These are phyloP conservation scores for Moringa oleifera DNA, from an alignment of 345 rosid species.

Conservation along the genomic window DNA sequence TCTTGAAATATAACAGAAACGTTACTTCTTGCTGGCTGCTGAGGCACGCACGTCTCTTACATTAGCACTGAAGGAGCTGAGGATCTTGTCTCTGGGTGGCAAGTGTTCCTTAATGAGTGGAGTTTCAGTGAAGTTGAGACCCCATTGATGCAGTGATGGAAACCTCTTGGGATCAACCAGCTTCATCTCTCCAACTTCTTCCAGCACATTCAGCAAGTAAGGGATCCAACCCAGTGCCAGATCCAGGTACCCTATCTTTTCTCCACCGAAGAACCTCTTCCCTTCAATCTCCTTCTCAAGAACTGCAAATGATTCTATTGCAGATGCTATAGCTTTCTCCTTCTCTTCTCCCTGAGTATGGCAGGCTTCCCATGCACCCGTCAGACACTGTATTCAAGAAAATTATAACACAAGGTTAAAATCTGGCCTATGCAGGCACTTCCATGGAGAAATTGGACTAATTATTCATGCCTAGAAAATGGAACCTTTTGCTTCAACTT, in stretches of 20 bases:
- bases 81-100: constrained; percentile 23
- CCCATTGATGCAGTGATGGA: constrained; percentile 30
- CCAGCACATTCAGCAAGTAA: constrained; percentile 19
- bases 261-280: constrained; percentile 33
- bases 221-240: constrained; percentile 31
- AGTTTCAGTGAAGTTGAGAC: constrained; percentile 9
- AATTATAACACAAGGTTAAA: no score
- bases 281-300: constrained; percentile 32
- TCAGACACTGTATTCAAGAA: no score
- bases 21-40: constrained; percentile 15
- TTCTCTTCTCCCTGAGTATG: constrained; percentile 27
- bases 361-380: no score
- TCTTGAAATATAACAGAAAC: no score
- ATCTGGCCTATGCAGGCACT: no score
- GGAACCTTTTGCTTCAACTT: no score
- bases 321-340: constrained; percentile 23
- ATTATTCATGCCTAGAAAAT: no score
- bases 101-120: constrained; percentile 24
- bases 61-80: constrained; percentile 1
- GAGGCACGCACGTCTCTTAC: constrained; percentile 16
- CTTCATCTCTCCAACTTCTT: constrained; percentile 36
- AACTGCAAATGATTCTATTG: constrained; percentile 13
- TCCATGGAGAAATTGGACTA: no score
- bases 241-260: constrained; percentile 27
- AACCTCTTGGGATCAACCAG: constrained; percentile 25